These are phyloP conservation scores for Trichoderma polysporum DNA, from an alignment of 2,329 filamentous ascomycete species.

Conservation along the genomic window DNA sequence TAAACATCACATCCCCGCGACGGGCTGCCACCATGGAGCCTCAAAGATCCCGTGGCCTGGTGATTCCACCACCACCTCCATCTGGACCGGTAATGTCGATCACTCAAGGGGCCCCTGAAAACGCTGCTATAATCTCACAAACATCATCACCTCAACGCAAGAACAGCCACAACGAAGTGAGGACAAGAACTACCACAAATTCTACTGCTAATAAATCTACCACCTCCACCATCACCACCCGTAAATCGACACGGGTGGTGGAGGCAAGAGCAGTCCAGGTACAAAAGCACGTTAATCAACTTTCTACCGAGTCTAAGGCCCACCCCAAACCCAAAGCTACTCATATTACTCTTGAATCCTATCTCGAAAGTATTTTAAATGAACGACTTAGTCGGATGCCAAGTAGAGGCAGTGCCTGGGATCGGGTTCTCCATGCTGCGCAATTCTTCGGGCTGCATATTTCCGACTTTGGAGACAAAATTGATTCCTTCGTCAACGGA, in stretches of 20 bases:
- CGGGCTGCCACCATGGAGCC: neutral
- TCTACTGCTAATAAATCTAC: neutral
- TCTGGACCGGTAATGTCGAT: neutral
- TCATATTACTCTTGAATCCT: constrained; percentile 20
- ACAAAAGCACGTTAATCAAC: neutral
- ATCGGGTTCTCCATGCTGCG: constrained; percentile 40
- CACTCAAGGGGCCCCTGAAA: neutral
- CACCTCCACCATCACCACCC: neutral
- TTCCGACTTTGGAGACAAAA: constrained; percentile 36
- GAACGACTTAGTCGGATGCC: constrained; percentile 44
- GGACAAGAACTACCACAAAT: neutral
- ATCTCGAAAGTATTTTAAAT: constrained; percentile 40
- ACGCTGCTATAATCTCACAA: neutral
- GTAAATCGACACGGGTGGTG: neutral
- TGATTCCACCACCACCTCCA: neutral
- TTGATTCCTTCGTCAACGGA: constrained; percentile 30
- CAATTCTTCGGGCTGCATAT: constrained; percentile 44
- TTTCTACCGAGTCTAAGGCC: too few relatives aligned
- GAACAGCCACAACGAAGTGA: neutral
- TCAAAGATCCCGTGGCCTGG: neutral
- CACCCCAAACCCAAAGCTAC: neutral
- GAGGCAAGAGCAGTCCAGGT: neutral
- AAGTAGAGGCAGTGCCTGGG: constrained; percentile 41
- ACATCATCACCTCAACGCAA: neutral
- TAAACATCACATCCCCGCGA: neutral